Conservation (phyloP, 2,329 filamentous ascomycete genomes). For the Thermoascus crustaceus region DNA sequence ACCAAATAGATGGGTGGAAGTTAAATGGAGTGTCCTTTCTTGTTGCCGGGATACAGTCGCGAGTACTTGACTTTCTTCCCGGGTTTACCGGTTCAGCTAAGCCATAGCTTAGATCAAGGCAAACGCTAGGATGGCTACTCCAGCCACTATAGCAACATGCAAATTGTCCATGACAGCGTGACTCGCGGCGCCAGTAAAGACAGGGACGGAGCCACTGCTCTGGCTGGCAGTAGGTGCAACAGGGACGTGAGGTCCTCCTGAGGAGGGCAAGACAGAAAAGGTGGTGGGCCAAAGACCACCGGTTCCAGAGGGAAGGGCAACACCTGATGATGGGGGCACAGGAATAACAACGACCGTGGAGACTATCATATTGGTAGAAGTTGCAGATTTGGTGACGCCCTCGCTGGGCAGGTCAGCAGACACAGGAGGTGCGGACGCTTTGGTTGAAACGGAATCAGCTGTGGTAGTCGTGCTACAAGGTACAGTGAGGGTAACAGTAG, state of each 20-base stretch:
- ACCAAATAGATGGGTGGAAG: no score
- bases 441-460: slow-evolving; percentile 5
- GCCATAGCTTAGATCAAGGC: neutral
- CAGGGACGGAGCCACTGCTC: neutral
- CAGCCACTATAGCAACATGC: neutral
- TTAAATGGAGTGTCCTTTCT: no score
- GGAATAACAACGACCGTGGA: neutral
- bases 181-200: neutral
- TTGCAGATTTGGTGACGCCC: neutral
- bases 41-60: no score
- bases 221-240: neutral
- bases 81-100: no score
- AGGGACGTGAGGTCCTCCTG: neutral
- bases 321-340: neutral
- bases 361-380: neutral
- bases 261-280: neutral
- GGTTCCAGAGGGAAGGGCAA: neutral
- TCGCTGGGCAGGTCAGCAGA: no score
- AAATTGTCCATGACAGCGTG: neutral
- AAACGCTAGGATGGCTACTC: neutral
- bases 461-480: slow-evolving; percentile 15
- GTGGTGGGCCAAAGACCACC: neutral
- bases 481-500: slow-evolving; percentile 30
- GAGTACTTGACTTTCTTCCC: no score
- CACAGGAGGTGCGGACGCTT: no score